A percentile compares a stretch with the other conserved stretches of the same genome.
Evolutionary conservation across 2,329 filamentous ascomycete genomes (phyloP).

Genomic region (Phialophora verrucosa): DNA sequence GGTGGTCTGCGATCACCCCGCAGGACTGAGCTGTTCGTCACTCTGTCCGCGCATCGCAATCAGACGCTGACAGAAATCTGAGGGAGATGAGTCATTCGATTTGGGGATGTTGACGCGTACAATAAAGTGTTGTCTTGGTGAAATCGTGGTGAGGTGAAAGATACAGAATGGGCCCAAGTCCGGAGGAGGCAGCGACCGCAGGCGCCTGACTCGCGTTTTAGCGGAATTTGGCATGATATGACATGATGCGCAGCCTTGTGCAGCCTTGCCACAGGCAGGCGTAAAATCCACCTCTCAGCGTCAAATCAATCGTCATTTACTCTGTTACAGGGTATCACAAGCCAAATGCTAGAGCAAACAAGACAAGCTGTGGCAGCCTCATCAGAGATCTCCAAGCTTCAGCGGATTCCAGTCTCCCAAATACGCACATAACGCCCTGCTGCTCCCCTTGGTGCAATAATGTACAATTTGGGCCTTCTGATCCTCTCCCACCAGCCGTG

Average conservation of each 20-base stretch:
- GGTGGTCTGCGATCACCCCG: conserved; percentile 14
- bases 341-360: conserved; percentile 4
- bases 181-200: conserved; percentile 8
- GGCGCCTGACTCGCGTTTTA: conserved; percentile 23
- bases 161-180: conserved; percentile 22
- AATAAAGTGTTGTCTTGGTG: neutral
- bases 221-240: conserved; percentile 11
- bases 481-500: conserved; percentile 55
- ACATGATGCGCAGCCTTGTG: conserved; percentile 17
- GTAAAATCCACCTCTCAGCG: neutral
- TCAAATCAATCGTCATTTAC: neutral
- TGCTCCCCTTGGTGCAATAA: conserved; percentile 89
- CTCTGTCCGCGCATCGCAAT: conserved; percentile 23
- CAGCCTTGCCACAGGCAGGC: conserved; percentile 2
- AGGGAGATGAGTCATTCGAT: neutral
- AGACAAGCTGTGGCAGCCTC: neutral
- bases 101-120: neutral
- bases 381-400: conserved; percentile 19
- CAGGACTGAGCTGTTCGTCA: conserved; percentile 12
- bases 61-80: neutral
- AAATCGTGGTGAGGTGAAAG: neutral
- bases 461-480: conserved; percentile 76
- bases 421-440: conserved; percentile 72
- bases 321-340: conserved; percentile 7
- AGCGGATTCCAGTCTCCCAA: conserved; percentile 50